These are phyloP conservation scores for Penicillium sp. DNA, from an alignment of 2,329 filamentous ascomycete species.

Conservation along the genomic window DNA sequence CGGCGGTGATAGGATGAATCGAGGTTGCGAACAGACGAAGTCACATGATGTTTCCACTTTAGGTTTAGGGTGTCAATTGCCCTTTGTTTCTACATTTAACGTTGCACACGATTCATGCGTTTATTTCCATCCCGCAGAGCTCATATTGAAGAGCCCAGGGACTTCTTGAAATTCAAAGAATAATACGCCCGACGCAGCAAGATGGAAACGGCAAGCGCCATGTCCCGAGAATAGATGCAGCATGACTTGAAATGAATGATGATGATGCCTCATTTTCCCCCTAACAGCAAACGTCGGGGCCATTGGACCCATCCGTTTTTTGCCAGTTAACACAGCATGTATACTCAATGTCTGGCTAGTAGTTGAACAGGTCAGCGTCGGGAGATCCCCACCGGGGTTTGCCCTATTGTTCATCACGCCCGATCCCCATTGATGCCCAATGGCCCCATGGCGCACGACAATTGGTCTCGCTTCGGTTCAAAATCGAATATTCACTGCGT, in stretches of 20 bases:
- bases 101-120: background rate
- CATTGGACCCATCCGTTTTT: conserved; percentile 7
- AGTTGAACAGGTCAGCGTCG: conserved; percentile 23
- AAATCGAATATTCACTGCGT: conserved; percentile 19
- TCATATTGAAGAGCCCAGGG: background rate
- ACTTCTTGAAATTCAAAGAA: background rate
- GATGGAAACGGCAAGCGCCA: background rate
- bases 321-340: conserved; percentile 1
- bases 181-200: conserved; percentile 1
- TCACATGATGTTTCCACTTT: conserved; percentile 18
- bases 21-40: conserved; percentile 16
- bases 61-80: conserved; percentile 14
- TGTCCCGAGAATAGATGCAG: background rate
- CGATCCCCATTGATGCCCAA: conserved; percentile 25
- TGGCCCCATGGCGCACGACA: conserved; percentile 18
- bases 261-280: conserved; percentile 1
- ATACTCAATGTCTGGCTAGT: conserved; percentile 8
- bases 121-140: background rate
- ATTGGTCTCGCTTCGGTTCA: conserved; percentile 21
- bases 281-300: background rate
- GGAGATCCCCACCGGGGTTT: conserved; percentile 10
- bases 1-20: conserved; percentile 21
- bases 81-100: background rate
- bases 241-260: background rate
- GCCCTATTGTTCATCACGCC: conserved; percentile 15